Percentiles rank a stretch among this genome's conserved stretches.
Evolutionary conservation across 495 filamentous ascomycete genomes (phyloP).

Genomic region (Daldinia bambusicola): DNA sequence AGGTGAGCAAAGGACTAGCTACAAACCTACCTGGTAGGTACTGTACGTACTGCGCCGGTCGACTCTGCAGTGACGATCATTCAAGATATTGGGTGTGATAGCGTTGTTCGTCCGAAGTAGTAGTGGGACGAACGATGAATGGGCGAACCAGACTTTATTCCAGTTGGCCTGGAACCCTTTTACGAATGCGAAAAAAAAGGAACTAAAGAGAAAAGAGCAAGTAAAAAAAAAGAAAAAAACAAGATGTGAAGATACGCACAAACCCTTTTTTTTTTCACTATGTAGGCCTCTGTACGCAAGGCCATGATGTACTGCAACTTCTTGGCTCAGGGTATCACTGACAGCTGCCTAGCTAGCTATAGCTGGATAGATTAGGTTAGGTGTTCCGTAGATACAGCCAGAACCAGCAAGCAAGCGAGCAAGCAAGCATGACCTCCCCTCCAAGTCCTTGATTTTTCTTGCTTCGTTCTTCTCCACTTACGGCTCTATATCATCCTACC

Average conservation of each 20-base stretch:
- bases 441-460: neutral
- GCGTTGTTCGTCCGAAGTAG: constrained; percentile 20
- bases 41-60: constrained; percentile 26
- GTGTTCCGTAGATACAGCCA: constrained; percentile 18
- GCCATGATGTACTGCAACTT: constrained; percentile 42
- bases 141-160: constrained; percentile 31
- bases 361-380: constrained; percentile 41
- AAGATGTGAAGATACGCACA: constrained; percentile 23
- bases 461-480: constrained; percentile 3
- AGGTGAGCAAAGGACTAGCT: constrained; percentile 33
- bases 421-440: neutral
- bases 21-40: neutral
- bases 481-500: neutral
- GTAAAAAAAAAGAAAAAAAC: constrained; percentile 25
- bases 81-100: constrained; percentile 23
- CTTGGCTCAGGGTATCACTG: constrained; percentile 37
- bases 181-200: constrained; percentile 9
- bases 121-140: constrained; percentile 37
- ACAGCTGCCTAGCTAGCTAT: constrained; percentile 46
- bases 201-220: constrained; percentile 40
- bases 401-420: constrained; percentile 12
- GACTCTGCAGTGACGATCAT: constrained; percentile 37
- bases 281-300: constrained; percentile 28
- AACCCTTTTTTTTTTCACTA: neutral
- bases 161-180: constrained; percentile 24